These are phyloP conservation scores for Fraxinus anomala DNA, from an alignment of 257 asterid genomes.

Conservation along the genomic window DNA sequence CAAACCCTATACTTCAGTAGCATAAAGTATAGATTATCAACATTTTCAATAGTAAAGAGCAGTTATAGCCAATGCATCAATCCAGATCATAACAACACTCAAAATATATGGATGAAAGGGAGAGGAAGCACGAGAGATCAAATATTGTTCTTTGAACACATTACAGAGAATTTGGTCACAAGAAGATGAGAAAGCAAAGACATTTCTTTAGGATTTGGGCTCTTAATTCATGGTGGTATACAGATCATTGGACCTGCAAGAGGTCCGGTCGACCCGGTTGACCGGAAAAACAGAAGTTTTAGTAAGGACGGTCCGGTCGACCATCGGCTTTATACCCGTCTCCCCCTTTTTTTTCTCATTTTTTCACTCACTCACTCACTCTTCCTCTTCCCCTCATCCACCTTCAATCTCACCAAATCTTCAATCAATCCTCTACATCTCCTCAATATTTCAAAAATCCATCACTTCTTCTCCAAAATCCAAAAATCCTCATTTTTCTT, in stretches of 20 bases:
- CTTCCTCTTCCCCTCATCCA: no score
- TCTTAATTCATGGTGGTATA: slow-evolving; percentile 9
- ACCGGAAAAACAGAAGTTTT: no score
- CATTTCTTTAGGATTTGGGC: slow-evolving; percentile 14
- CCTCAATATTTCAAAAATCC: no score
- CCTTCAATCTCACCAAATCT: no score
- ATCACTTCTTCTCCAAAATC: no score
- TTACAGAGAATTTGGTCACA: not conserved
- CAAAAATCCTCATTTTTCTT: no score
- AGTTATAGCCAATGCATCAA: not conserved
- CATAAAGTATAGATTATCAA: not conserved
- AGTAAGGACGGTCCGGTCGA: no score
- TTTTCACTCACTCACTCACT: no score
- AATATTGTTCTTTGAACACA: slow-evolving; percentile 15
- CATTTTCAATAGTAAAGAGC: not conserved
- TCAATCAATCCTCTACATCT: no score
- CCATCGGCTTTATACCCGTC: no score
- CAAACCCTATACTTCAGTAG: slow-evolving; percentile 2
- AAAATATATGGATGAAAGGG: slow-evolving; percentile 3
- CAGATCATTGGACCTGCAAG: slow-evolving; percentile 14
- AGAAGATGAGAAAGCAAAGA: not conserved
- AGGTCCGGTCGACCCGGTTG: no score
- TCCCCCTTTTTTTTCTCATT: no score
- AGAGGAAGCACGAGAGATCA: slow-evolving; percentile 15
- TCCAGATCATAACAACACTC: slow-evolving; percentile 3